Conservation (phyloP, 208 protist genomes). For the Leishmania gerbilli region DNA sequence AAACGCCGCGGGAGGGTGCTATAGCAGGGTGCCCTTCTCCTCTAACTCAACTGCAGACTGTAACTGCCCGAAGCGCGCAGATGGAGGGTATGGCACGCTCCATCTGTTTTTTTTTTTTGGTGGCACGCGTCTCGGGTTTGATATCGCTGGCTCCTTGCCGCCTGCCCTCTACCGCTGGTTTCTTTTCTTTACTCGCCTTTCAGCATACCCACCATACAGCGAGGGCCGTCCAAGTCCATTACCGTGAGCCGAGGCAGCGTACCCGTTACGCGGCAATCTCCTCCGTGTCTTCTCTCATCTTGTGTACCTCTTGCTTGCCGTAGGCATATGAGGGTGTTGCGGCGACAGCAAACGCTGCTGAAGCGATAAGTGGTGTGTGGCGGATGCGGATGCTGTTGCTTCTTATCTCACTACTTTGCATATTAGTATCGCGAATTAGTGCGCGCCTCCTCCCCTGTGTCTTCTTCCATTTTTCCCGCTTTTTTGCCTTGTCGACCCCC, state of each 20-base stretch:
- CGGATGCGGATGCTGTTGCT: neutral
- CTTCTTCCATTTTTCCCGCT: neutral
- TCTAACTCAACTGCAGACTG: neutral
- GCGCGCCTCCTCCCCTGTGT: neutral
- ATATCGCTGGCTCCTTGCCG: neutral
- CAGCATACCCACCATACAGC: neutral
- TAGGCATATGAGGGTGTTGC: neutral
- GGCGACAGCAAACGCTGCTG: neutral
- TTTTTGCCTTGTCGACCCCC: neutral
- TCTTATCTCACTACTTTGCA: neutral
- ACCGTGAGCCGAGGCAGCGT: neutral
- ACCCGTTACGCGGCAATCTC: neutral
- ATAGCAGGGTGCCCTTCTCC: neutral
- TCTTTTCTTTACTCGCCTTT: neutral
- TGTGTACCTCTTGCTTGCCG: neutral
- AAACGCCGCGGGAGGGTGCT: conserved; percentile 1
- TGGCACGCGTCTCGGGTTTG: neutral
- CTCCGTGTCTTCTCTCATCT: neutral
- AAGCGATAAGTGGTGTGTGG: neutral
- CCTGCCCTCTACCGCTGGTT: neutral
- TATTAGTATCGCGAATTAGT: neutral
- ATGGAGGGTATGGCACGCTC: neutral
- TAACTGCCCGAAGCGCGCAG: neutral
- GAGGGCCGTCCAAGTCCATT: neutral
- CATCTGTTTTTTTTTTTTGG: neutral